A percentile compares a stretch with the other conserved stretches of the same genome.
Evolutionary conservation across 106 monocot species (phyloP).

Genomic region (Platanthera guangdongensis): DNA sequence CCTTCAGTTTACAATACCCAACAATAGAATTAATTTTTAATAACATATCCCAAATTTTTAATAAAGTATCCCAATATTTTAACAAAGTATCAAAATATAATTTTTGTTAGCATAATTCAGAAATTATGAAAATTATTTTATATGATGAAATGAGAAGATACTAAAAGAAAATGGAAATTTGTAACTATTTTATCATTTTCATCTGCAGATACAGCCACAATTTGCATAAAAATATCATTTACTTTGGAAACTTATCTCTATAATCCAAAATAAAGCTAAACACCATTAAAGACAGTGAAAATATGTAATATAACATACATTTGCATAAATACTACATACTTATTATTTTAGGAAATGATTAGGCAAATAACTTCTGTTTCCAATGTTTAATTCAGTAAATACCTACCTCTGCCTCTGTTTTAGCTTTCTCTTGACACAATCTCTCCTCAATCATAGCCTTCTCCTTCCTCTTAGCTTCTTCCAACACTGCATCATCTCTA

Average conservation of each 20-base stretch:
- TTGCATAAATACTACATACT: not conserved
- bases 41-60: not conserved
- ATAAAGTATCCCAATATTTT: not conserved
- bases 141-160: not conserved
- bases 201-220: not conserved
- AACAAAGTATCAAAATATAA: not conserved
- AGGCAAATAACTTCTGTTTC: not conserved
- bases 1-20: conserved; percentile 1
- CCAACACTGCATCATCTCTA: conserved; percentile 80
- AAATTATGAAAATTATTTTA: not conserved
- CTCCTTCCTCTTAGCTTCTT: conserved; percentile 71
- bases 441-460: conserved; percentile 66
- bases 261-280: not conserved
- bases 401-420: conserved; percentile 68
- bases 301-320: not conserved
- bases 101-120: not conserved
- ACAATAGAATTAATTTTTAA: not conserved
- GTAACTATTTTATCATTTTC: not conserved
- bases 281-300: not conserved
- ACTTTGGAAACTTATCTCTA: not conserved
- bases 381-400: conserved; percentile 11
- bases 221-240: not conserved
- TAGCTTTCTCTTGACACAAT: conserved; percentile 52
- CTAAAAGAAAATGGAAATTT: not conserved
- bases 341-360: not conserved